Percentiles rank a stretch among this genome's conserved stretches.
phyloP scores from a whole-genome alignment of 176 grass and related monocot species.

The Carex parvula region DNA sequence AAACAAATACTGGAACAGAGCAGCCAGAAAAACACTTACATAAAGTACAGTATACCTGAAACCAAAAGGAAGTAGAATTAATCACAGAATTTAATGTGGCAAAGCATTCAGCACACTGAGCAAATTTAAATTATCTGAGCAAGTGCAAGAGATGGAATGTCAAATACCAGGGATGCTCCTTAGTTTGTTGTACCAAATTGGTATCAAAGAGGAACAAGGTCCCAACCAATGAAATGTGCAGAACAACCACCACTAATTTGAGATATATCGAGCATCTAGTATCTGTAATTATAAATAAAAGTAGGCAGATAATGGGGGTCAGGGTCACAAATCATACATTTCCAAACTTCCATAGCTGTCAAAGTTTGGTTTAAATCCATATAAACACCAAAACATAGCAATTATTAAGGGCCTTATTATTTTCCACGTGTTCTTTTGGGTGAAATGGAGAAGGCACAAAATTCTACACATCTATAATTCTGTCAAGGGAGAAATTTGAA shows the following conservation, averaged over 20 bases:
- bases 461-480: not conserved
- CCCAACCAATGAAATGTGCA: slow-evolving; percentile 26
- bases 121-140: not conserved
- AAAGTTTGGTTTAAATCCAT: not conserved
- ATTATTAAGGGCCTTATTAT: not conserved
- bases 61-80: not conserved
- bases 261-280: slow-evolving; percentile 27
- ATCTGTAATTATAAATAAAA: slow-evolving; percentile 12
- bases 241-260: slow-evolving; percentile 22
- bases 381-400: not conserved
- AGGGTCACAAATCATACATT: not conserved
- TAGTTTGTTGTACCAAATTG: slow-evolving; percentile 22
- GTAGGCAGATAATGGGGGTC: not conserved
- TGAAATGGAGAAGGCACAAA: not conserved
- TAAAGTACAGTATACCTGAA: slow-evolving; percentile 37
- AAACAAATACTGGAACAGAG: slow-evolving; percentile 36
- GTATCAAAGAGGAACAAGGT: slow-evolving; percentile 31
- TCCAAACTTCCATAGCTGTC: not conserved
- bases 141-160: slow-evolving; percentile 1
- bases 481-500: not conserved
- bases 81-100: not conserved
- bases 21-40: slow-evolving; percentile 30
- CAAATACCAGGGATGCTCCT: slow-evolving; percentile 29
- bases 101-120: not conserved
- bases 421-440: not conserved